phyloP scores from a whole-genome alignment of 148 eudicot genomes.

The Spergularia marina region DNA sequence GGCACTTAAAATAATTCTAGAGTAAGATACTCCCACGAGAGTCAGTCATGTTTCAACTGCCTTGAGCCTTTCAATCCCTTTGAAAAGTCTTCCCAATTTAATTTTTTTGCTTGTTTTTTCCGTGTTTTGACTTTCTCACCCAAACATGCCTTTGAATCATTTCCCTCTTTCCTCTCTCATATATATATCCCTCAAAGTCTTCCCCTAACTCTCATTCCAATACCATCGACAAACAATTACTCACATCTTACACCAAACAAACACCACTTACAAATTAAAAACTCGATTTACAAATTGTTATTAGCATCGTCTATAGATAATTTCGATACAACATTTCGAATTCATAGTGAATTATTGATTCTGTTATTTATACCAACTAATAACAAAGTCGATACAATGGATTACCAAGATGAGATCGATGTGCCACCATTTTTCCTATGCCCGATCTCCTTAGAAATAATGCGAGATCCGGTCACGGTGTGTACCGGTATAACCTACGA shows the following conservation, averaged over 20 bases:
- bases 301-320: too few relatives aligned
- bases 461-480: slow-evolving; percentile 72
- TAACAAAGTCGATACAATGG: slow-evolving; percentile 16
- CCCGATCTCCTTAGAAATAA: slow-evolving; percentile 65
- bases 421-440: slow-evolving; percentile 62
- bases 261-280: neutral
- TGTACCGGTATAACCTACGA: slow-evolving; percentile 80
- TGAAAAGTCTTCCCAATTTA: slow-evolving; percentile 23
- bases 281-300: slow-evolving; percentile 8
- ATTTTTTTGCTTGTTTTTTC: slow-evolving; percentile 31
- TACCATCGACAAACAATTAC: slow-evolving; percentile 12
- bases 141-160: slow-evolving; percentile 12
- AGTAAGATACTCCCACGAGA: neutral
- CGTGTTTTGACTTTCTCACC: slow-evolving; percentile 41
- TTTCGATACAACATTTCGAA: too few relatives aligned
- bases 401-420: slow-evolving; percentile 43
- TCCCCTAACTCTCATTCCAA: slow-evolving; percentile 8
- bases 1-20: neutral
- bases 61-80: slow-evolving; percentile 26
- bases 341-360: too few relatives aligned
- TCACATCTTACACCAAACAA: too few relatives aligned
- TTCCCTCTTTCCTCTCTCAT: neutral
- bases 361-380: too few relatives aligned
- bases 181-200: slow-evolving; percentile 25
- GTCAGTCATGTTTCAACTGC: slow-evolving; percentile 16